A percentile compares a stretch with the other conserved stretches of the same genome.
These are phyloP conservation scores for Lentinus tigrinus DNA, from an alignment of 768 basidiomycete species.

Conservation along the genomic window DNA sequence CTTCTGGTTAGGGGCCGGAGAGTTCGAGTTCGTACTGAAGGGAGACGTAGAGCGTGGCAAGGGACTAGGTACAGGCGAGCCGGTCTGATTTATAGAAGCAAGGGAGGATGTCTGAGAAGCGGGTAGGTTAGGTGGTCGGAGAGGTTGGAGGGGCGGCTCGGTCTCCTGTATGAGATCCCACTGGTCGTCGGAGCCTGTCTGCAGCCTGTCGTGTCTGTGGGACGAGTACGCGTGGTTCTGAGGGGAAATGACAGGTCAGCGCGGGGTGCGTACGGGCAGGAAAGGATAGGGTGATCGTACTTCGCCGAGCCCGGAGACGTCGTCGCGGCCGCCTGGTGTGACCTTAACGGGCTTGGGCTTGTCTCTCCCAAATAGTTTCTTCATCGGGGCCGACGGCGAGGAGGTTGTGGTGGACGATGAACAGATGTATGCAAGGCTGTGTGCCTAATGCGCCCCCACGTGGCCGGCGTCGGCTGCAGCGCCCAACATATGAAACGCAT, in stretches of 20 bases:
- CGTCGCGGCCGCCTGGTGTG: constrained; percentile 27
- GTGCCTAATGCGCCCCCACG: constrained; percentile 20
- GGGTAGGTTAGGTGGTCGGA: constrained; percentile 8
- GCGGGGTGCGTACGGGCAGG: background rate
- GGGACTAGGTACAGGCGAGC: constrained; percentile 12
- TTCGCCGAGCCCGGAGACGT: constrained; percentile 29
- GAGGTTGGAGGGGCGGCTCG: constrained; percentile 14
- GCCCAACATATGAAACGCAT: background rate
- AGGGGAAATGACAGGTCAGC: background rate
- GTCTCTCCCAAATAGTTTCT: constrained; percentile 56
- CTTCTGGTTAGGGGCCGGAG: constrained; percentile 2
- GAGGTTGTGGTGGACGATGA: constrained; percentile 13
- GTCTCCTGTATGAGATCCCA: constrained; percentile 25
- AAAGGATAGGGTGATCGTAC: constrained; percentile 14
- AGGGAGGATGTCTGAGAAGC: constrained; percentile 12
- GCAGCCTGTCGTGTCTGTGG: constrained; percentile 15
- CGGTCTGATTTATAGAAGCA: constrained; percentile 7
- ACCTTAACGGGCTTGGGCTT: constrained; percentile 42
- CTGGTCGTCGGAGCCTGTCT: constrained; percentile 23
- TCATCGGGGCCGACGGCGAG: constrained; percentile 39
- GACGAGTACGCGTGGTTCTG: constrained; percentile 16
- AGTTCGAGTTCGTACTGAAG: constrained; percentile 5
- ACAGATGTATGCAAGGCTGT: constrained; percentile 16
- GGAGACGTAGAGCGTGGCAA: constrained; percentile 12
- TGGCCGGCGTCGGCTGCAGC: constrained; percentile 16